Base-by-base conservation (phyloP, 768 basidiomycete species). In the Pulveroboletus sp. region DNA sequence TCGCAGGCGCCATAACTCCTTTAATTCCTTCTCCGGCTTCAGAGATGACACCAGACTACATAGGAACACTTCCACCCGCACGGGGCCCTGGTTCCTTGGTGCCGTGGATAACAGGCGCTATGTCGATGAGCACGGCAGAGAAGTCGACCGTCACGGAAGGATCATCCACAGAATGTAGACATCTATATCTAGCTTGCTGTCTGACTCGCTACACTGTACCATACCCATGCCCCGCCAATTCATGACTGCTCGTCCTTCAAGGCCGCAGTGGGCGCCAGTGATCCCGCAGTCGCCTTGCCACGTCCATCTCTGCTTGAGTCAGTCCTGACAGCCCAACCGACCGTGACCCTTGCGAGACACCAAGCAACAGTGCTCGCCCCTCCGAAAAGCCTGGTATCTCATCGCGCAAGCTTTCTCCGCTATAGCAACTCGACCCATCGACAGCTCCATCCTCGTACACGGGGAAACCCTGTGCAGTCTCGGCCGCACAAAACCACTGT, bases 191-290 rank as follows among this genome's bases (percentile, higher is more conserved):
- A 60, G 43, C 36, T 7, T 47, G 39, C 45, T 30, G 8, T 47
- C 17, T 37, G 11, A 31, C 33, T 46, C 24, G 14, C 9, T 10
- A 26, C 11, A 3, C 27, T 52, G 50, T 50, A 52, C 39, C 7
- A 18, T 50, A 37, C 18, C 21, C 18, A 21, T 38, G 39, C 35
- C 14, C 38, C 21, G 1, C 17, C 40, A 41, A 47, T 46, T 6
- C 28, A 39, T n/a, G 10, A 6, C 30, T 18, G 1, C 1, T 5
- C 24, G 8, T 15, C 30, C 12, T 26, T 50, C 68, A 86, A 37
- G 80, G 68, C 51, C 70, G 77, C 48, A 83, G 78, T 0, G 83
- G 86, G 24, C 74, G 69, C 87, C 87, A 89, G 60, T 89, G 85
- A 26, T 72, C 74, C 45, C 69, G 76, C 54, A 89, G 62, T 41